Percentiles rank a stretch among this genome's conserved stretches.
Evolutionary conservation across 2,329 filamentous ascomycete genomes (phyloP).

Genomic region (Xylariaceae sp.): DNA sequence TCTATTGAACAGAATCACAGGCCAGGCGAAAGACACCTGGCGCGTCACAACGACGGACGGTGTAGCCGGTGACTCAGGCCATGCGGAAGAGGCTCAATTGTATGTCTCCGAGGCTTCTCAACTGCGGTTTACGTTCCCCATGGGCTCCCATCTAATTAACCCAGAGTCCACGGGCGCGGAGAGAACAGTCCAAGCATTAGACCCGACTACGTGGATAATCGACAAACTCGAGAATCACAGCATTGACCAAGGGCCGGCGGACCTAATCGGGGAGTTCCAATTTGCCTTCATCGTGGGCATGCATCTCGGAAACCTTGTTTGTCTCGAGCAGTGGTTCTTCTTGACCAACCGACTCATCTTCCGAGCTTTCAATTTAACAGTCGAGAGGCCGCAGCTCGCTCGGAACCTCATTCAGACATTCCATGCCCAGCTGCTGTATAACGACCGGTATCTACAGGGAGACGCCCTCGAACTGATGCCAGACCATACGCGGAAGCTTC

Average conservation of each 20-base stretch:
- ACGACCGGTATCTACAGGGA: constrained; percentile 45
- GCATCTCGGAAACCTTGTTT: constrained; percentile 55
- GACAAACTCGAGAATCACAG: constrained; percentile 36
- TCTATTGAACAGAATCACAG: constrained; percentile 47
- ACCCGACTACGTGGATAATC: constrained; percentile 45
- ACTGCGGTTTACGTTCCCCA: constrained; percentile 31
- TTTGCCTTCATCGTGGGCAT: constrained; percentile 56
- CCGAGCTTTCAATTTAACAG: constrained; percentile 45
- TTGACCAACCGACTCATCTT: constrained; percentile 50
- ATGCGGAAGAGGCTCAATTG: constrained; percentile 40
- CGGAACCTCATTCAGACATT: constrained; percentile 47
- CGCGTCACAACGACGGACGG: constrained; percentile 51
- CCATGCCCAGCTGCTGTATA: constrained; percentile 53
- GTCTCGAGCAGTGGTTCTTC: constrained; percentile 60
- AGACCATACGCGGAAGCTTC: constrained; percentile 36
- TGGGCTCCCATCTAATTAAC: constrained; percentile 29
- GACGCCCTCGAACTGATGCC: constrained; percentile 40
- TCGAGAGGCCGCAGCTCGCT: constrained; percentile 42
- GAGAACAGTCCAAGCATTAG: constrained; percentile 32
- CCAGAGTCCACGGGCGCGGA: constrained; percentile 26
- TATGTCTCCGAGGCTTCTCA: constrained; percentile 31
- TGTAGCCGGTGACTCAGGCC: constrained; percentile 41
- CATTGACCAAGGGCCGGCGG: constrained; percentile 31
- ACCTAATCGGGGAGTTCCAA: constrained; percentile 57
- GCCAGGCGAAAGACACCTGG: constrained; percentile 42